phyloP scores from a whole-genome alignment of 1,284 basidiomycete genomes.

The Ceratobasidium papillatum region DNA sequence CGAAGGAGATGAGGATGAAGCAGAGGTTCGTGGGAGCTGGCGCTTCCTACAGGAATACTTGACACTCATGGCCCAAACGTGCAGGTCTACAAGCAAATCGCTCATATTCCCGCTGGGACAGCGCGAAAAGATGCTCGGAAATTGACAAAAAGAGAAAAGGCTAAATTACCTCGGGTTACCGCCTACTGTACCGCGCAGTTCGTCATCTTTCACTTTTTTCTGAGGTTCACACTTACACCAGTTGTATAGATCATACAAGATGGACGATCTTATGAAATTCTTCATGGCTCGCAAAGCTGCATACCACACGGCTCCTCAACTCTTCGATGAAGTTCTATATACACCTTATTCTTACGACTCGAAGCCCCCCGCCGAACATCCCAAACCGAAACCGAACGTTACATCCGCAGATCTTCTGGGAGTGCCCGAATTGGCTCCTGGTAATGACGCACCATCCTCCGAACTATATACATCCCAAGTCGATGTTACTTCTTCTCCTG shows the following conservation, averaged over 20 bases:
- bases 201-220: slow-evolving; percentile 47
- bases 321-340: slow-evolving; percentile 83
- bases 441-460: slow-evolving; percentile 5
- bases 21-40: slow-evolving; percentile 52
- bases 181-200: slow-evolving; percentile 95
- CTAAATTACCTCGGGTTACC: slow-evolving; percentile 91
- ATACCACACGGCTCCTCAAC: slow-evolving; percentile 84
- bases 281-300: slow-evolving; percentile 81
- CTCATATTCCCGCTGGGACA: slow-evolving; percentile 92
- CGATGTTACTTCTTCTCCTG: slow-evolving; percentile 28
- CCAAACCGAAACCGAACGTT: slow-evolving; percentile 28
- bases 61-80: slow-evolving; percentile 8
- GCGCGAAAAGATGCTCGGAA: slow-evolving; percentile 89
- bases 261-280: slow-evolving; percentile 87
- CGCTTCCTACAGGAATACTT: background rate
- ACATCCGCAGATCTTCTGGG: slow-evolving; percentile 72
- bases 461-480: slow-evolving; percentile 35
- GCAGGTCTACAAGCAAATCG: slow-evolving; percentile 88
- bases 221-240: background rate
- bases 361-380: slow-evolving; percentile 28
- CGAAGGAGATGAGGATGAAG: slow-evolving; percentile 67
- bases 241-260: slow-evolving; percentile 79
- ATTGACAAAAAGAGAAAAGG: slow-evolving; percentile 93
- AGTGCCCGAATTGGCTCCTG: slow-evolving; percentile 65
- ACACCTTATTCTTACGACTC: slow-evolving; percentile 79